phyloP scores from a whole-genome alignment of 2,329 filamentous ascomycete species.

The Akanthomyces lecanii region DNA sequence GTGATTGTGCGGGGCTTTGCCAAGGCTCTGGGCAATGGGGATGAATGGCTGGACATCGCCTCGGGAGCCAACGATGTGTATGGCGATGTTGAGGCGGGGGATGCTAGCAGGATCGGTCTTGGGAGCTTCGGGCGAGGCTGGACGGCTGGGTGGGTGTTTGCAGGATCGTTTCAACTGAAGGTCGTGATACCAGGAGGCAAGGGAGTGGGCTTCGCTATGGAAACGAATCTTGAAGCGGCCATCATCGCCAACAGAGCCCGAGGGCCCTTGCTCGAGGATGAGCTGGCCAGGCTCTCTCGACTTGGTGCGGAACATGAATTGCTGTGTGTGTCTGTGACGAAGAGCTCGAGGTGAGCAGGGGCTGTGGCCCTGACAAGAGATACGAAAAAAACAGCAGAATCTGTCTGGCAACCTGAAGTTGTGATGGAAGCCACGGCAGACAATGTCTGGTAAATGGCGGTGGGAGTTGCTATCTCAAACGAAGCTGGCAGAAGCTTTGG shows the following conservation, averaged over 20 bases:
- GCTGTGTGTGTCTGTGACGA: neutral
- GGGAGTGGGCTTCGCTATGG: conserved; percentile 15
- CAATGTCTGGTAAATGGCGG: neutral
- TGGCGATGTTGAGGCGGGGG: conserved; percentile 22
- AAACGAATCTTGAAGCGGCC: conserved; percentile 23
- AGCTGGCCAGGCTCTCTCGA: conserved; percentile 22
- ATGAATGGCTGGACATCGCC: conserved; percentile 21
- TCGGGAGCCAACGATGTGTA: conserved; percentile 23
- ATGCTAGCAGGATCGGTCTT: conserved; percentile 6
- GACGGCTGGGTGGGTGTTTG: conserved; percentile 2
- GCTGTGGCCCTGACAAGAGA: neutral
- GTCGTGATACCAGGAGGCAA: conserved; percentile 9
- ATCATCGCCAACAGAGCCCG: conserved; percentile 21
- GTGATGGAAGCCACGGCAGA: too few species aligned
- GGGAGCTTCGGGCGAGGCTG: neutral
- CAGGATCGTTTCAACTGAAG: conserved; percentile 9
- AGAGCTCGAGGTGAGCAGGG: too few species aligned
- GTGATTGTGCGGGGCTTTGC: conserved; percentile 40
- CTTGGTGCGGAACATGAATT: conserved; percentile 17
- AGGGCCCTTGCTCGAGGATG: conserved; percentile 16
- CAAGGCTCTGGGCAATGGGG: conserved; percentile 11
- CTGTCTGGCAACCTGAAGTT: neutral
- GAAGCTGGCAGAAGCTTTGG: neutral
- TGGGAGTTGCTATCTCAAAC: conserved; percentile 1
- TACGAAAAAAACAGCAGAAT: neutral